These are phyloP conservation scores for Hypomyces rosellus DNA, from an alignment of 2,329 filamentous ascomycete species.

Conservation along the genomic window DNA sequence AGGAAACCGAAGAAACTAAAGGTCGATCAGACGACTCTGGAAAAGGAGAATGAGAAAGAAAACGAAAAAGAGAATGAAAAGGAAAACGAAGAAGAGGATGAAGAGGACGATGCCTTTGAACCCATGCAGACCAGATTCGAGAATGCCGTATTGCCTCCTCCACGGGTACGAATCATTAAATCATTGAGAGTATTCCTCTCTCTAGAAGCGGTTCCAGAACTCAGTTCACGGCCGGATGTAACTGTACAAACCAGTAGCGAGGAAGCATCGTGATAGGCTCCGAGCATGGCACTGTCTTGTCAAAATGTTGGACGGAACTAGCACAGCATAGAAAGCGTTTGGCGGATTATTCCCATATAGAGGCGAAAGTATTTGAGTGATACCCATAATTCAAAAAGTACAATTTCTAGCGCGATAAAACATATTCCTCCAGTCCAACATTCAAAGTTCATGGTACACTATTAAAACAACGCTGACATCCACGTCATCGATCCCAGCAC, in stretches of 20 bases:
- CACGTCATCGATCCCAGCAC: no score
- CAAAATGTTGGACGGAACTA: no score
- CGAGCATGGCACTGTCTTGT: no score
- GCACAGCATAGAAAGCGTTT: not conserved
- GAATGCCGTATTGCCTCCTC: conserved; percentile 42
- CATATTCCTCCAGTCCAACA: not conserved
- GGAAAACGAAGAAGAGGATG: conserved; percentile 29
- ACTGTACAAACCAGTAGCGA: conserved; percentile 40
- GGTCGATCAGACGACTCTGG: conserved; percentile 39
- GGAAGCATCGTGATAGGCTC: conserved; percentile 12
- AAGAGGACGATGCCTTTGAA: conserved; percentile 47
- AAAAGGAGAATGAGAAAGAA: conserved; percentile 13
- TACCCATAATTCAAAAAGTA: conserved; percentile 6
- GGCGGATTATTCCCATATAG: no score
- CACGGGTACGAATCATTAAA: conserved; percentile 40
- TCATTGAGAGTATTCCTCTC: conserved; percentile 58
- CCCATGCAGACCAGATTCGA: conserved; percentile 51
- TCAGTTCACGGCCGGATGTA: conserved; percentile 43
- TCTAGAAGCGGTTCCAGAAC: conserved; percentile 44
- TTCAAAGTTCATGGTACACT: conserved; percentile 7
- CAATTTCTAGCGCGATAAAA: conserved; percentile 3
- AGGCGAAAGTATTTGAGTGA: conserved; percentile 5
- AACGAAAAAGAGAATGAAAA: conserved; percentile 26
- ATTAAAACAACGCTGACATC: conserved; percentile 3
- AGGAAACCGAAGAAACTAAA: conserved; percentile 22